Conservation (phyloP, 164 flowering plant species). For the Annona cherimola region DNA sequence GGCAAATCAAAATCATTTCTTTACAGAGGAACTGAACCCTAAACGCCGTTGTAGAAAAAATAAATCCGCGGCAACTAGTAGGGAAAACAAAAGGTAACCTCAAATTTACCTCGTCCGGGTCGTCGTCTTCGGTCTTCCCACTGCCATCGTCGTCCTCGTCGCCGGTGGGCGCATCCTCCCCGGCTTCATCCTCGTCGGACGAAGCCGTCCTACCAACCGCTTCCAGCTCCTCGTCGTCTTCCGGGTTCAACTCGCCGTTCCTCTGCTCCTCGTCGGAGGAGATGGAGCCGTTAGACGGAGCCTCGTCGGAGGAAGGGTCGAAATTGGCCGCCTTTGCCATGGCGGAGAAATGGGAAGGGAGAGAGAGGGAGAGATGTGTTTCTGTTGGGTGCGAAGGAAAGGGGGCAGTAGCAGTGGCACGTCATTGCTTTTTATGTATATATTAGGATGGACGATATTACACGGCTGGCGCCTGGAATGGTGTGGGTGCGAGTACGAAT, state of each 20-base stretch:
- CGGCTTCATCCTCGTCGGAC: slow-evolving; percentile 51
- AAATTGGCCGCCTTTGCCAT: slow-evolving; percentile 51
- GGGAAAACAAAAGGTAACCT: not conserved
- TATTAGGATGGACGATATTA: too few relatives aligned
- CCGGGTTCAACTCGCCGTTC: slow-evolving; percentile 47
- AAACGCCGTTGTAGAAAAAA: not conserved
- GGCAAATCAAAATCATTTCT: not conserved
- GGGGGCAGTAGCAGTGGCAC: not conserved
- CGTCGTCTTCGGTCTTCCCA: slow-evolving; percentile 23
- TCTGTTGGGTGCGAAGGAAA: not conserved
- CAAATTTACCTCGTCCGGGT: slow-evolving; percentile 31
- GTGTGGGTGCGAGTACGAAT: not conserved
- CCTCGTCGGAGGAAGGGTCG: slow-evolving; percentile 42
- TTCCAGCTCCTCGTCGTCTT: slow-evolving; percentile 81
- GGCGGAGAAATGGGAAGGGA: not conserved
- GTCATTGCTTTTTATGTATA: too few relatives aligned
- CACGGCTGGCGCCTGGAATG: too few relatives aligned
- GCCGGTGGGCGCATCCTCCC: slow-evolving; percentile 15
- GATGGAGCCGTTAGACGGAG: slow-evolving; percentile 32
- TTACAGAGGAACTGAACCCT: not conserved
- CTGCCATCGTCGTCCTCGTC: slow-evolving; percentile 16
- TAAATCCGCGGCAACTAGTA: not conserved
- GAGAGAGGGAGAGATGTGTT: not conserved
- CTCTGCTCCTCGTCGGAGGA: slow-evolving; percentile 60
- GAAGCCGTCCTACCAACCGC: slow-evolving; percentile 67